Evolutionary conservation across 2,329 filamentous ascomycete species (phyloP).

Genomic region (Cyclaneusma minus): DNA sequence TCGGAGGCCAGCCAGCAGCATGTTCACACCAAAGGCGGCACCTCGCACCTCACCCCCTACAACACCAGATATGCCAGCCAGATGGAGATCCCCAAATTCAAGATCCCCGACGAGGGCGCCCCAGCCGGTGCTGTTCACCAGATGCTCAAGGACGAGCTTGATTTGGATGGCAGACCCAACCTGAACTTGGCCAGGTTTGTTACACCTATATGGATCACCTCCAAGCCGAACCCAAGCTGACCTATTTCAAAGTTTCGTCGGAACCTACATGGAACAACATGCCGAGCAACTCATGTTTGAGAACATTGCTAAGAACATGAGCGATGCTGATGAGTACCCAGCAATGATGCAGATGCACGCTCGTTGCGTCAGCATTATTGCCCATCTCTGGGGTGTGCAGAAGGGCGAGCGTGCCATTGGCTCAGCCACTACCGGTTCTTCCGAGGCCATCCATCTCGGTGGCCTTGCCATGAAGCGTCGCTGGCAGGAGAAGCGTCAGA

Average conservation of each 20-base stretch:
- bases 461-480: slow-evolving; percentile 61
- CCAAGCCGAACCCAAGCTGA: too few relatives aligned
- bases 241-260: slow-evolving; percentile 38
- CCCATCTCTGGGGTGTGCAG: slow-evolving; percentile 47
- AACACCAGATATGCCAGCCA: slow-evolving; percentile 38
- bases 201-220: background rate
- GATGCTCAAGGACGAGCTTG: slow-evolving; percentile 45
- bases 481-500: slow-evolving; percentile 49
- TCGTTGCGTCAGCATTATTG: slow-evolving; percentile 53
- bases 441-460: slow-evolving; percentile 55
- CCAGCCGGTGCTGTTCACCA: slow-evolving; percentile 49
- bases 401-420: slow-evolving; percentile 49
- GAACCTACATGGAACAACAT: slow-evolving; percentile 56
- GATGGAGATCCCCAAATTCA: slow-evolving; percentile 42
- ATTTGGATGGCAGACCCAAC: slow-evolving; percentile 50
- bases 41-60: slow-evolving; percentile 40
- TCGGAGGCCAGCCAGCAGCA: slow-evolving; percentile 19
- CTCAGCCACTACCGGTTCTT: slow-evolving; percentile 55
- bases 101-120: slow-evolving; percentile 38
- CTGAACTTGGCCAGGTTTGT: slow-evolving; percentile 44
- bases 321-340: slow-evolving; percentile 50
- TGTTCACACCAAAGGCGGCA: slow-evolving; percentile 23
- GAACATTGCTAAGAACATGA: slow-evolving; percentile 55
- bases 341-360: slow-evolving; percentile 41
- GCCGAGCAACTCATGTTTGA: slow-evolving; percentile 49